Conservation (phyloP, 495 filamentous ascomycete species). For the Aspergillus panamensis region DNA sequence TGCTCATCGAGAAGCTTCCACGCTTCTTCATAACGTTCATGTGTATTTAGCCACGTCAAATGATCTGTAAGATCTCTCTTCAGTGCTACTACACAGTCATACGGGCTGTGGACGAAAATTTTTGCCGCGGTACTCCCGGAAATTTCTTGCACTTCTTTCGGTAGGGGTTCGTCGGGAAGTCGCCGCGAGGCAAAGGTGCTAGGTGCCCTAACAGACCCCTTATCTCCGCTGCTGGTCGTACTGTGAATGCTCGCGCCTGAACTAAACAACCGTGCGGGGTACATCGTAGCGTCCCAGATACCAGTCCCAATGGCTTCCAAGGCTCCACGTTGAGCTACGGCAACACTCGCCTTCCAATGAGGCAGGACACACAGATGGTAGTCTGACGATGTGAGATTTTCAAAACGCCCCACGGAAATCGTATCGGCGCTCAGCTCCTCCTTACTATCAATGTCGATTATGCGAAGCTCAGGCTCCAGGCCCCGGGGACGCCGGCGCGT, state of each 20-base stretch:
- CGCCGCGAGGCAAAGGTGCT: constrained; percentile 41
- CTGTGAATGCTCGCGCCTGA: constrained; percentile 82
- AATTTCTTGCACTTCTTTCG: constrained; percentile 44
- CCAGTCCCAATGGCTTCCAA: constrained; percentile 62
- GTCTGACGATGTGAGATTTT: constrained; percentile 81
- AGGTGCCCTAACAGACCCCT: constrained; percentile 42
- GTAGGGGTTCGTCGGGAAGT: constrained; percentile 29
- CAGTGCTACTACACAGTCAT: constrained; percentile 85
- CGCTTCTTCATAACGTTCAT: constrained; percentile 72
- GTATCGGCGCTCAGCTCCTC: constrained; percentile 77
- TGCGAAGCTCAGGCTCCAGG: constrained; percentile 78
- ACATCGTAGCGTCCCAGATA: constrained; percentile 77
- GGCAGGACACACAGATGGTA: constrained; percentile 87
- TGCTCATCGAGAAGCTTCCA: constrained; percentile 86
- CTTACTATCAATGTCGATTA: constrained; percentile 82
- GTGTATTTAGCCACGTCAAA: constrained; percentile 76
- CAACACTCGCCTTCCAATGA: constrained; percentile 59
- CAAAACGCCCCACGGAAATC: constrained; percentile 76
- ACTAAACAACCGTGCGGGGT: constrained; percentile 78
- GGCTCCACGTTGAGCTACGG: constrained; percentile 59
- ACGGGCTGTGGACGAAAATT: constrained; percentile 93
- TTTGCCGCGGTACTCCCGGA: constrained; percentile 69
- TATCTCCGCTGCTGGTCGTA: constrained; percentile 58
- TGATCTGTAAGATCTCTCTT: constrained; percentile 83
- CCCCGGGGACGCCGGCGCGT: constrained; percentile 68